Percentiles rank a stretch among this genome's conserved stretches.
These are phyloP conservation scores for Aspergillus homomorphus DNA, from an alignment of 495 filamentous ascomycete species.

Conservation along the genomic window DNA sequence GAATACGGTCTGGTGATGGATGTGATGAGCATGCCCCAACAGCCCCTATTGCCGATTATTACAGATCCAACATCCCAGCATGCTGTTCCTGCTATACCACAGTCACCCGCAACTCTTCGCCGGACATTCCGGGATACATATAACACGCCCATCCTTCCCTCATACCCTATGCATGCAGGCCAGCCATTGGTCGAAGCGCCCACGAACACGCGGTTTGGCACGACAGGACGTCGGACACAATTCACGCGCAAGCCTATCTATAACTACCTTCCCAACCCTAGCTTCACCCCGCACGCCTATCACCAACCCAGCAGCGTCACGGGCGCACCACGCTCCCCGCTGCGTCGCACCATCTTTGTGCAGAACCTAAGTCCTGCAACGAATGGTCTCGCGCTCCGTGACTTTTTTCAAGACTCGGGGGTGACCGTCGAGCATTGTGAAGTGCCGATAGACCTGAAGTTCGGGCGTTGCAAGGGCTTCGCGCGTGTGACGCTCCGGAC, in stretches of 20 bases:
- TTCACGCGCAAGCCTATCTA: conserved; percentile 2
- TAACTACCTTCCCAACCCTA: conserved; percentile 9
- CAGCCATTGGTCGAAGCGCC: conserved; percentile 14
- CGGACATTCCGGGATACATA: conserved; percentile 29
- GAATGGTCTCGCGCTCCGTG: conserved; percentile 23
- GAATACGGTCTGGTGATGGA: conserved; percentile 33
- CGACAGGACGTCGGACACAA: conserved; percentile 1
- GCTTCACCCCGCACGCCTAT: conserved; percentile 9
- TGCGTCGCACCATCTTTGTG: conserved; percentile 27
- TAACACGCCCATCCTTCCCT: conserved; percentile 33
- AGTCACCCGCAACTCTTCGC: conserved; percentile 31
- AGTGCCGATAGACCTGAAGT: conserved; percentile 14
- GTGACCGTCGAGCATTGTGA: conserved; percentile 31
- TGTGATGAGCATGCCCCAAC: conserved; percentile 26
- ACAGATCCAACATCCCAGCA: conserved; percentile 28
- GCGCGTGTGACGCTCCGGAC: conserved; percentile 34
- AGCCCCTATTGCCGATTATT: conserved; percentile 34
- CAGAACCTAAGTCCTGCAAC: conserved; percentile 29
- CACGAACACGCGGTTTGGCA: conserved; percentile 14
- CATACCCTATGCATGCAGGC: conserved; percentile 31
- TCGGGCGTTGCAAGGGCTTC: conserved; percentile 20
- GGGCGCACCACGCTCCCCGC: conserved; percentile 5
- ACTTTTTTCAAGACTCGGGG: conserved; percentile 23
- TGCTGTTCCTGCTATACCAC: conserved; percentile 28
- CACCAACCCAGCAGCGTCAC: conserved; percentile 6